phyloP scores from a whole-genome alignment of 148 eudicot species.

The Cornus suecica region DNA sequence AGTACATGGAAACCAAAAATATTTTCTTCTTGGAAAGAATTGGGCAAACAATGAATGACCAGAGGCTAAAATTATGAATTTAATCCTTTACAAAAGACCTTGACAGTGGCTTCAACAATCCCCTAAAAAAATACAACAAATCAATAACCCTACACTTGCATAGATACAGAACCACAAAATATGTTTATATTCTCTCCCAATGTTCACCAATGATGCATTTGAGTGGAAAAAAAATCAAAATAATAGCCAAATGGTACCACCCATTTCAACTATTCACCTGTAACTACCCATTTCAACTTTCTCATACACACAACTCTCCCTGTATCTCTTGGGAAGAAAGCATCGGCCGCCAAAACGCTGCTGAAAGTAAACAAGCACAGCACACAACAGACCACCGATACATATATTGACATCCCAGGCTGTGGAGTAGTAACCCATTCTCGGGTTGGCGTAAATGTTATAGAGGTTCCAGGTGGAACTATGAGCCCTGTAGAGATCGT shows the following conservation, averaged over 20 bases:
- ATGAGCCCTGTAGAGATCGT: slow-evolving; percentile 60
- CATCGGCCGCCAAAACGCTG: slow-evolving; percentile 72
- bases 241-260: not conserved
- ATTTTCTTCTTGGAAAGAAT: too few species aligned
- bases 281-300: slow-evolving; percentile 50
- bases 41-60: too few species aligned
- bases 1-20: too few species aligned
- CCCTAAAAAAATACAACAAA: too few species aligned
- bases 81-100: too few species aligned
- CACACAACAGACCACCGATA: slow-evolving; percentile 47
- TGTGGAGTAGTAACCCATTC: slow-evolving; percentile 64
- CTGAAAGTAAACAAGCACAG: slow-evolving; percentile 52
- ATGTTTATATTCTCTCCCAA: not conserved
- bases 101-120: too few species aligned
- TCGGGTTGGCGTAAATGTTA: slow-evolving; percentile 64
- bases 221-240: not conserved
- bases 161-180: too few species aligned
- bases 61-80: too few species aligned
- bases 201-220: not conserved
- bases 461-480: slow-evolving; percentile 41
- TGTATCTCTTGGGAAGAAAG: slow-evolving; percentile 58
- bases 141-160: too few species aligned
- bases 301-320: slow-evolving; percentile 44
- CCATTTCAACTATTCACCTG: slow-evolving; percentile 6
- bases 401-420: slow-evolving; percentile 70